phyloP scores from a whole-genome alignment of 176 grass and related monocot genomes.

The Stipa capillata region DNA sequence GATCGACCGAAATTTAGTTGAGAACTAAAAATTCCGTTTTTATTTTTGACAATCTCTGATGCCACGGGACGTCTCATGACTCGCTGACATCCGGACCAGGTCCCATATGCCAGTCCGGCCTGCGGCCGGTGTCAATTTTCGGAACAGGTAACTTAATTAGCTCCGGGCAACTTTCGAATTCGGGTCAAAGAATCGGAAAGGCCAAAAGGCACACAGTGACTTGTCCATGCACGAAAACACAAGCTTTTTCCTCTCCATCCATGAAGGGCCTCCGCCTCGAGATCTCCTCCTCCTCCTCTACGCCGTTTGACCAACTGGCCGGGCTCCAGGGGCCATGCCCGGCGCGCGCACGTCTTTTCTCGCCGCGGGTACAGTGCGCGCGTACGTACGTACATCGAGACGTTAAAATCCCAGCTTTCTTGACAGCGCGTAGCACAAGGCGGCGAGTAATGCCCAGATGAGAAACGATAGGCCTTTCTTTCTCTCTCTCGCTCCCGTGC shows the following conservation, averaged over 20 bases:
- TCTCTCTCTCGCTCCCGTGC: not conserved
- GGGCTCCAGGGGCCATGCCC: not conserved
- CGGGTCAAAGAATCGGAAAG: not conserved
- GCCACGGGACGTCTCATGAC: no score
- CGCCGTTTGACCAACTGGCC: not conserved
- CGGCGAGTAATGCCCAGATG: conserved; percentile 25
- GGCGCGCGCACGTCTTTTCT: not conserved
- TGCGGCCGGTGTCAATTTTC: no score
- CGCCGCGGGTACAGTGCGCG: not conserved
- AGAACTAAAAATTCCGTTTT: no score
- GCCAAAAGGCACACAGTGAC: not conserved
- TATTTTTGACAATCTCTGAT: no score
- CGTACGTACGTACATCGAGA: not conserved
- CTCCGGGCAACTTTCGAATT: not conserved
- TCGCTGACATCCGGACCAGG: no score
- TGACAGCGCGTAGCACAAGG: conserved; percentile 19
- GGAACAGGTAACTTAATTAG: no score
- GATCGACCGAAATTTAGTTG: no score
- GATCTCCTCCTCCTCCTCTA: not conserved
- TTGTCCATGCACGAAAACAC: not conserved
- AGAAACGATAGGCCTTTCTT: not conserved
- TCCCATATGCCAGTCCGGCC: no score
- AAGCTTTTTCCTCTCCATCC: not conserved
- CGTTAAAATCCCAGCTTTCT: not conserved
- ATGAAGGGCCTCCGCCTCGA: not conserved